Percentiles rank a stretch among this genome's conserved stretches.
phyloP scores from a whole-genome alignment of 441 rosid species.

The Cnidoscolus chayamansa region DNA sequence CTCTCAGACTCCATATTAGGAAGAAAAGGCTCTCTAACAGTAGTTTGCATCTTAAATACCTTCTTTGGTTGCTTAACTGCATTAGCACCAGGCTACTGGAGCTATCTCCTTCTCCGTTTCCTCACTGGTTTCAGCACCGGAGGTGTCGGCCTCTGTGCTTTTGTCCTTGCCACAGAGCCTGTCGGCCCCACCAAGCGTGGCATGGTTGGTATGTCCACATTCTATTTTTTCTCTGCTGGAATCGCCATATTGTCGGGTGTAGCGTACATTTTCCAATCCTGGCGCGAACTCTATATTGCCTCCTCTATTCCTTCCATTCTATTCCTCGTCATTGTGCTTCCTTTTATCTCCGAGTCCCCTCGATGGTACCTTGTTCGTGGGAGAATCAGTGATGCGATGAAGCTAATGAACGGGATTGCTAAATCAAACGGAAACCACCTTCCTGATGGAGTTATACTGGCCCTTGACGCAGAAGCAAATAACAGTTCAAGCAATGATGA shows the following conservation, averaged over 20 bases:
- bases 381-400: conserved; percentile 60
- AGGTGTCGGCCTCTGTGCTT: conserved; percentile 79
- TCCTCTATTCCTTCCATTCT: conserved; percentile 70
- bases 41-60: conserved; percentile 66
- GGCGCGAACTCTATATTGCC: conserved; percentile 73
- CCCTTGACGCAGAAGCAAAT: conserved; percentile 58
- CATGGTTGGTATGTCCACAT: conserved; percentile 84
- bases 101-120: conserved; percentile 58
- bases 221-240: conserved; percentile 85
- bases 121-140: conserved; percentile 91
- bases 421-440: conserved; percentile 47
- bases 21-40: conserved; percentile 80
- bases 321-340: conserved; percentile 56
- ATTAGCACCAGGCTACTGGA: conserved; percentile 61
- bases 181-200: conserved; percentile 81
- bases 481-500: conserved; percentile 5
- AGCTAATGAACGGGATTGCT: conserved; percentile 60
- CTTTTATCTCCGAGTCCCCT: conserved; percentile 83
- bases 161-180: conserved; percentile 84
- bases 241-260: conserved; percentile 65
- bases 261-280: conserved; percentile 61
- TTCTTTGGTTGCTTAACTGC: conserved; percentile 70
- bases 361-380: conserved; percentile 90
- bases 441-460: conserved; percentile 56
- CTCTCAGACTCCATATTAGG: conserved; percentile 86